Evolutionary conservation across 2,329 filamentous ascomycete genomes (phyloP), one percentile per base, ranked within the genome.

Genomic region (Aspergillus calidoustus): DNA sequence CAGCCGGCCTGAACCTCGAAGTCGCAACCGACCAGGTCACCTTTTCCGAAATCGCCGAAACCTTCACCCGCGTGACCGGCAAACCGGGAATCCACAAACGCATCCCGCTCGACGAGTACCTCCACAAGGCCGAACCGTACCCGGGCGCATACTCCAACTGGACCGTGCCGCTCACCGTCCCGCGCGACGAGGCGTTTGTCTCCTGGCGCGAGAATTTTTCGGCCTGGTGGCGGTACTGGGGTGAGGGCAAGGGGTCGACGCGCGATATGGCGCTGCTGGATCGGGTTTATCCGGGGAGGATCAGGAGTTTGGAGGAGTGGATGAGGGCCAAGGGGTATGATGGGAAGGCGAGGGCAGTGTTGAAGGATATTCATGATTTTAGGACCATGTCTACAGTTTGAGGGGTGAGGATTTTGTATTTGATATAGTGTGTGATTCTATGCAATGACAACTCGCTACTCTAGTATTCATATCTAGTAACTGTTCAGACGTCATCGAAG

Each of bases 1-100:
- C 60, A 1, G 59, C 57, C 4, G 68, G 68, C 3, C 54, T 68
- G 6, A 57, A 66, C 17, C 62, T 69, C 11, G 55, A 66, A 28
- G 63, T 68, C 11, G 52, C 64, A 2, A 59, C 59, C 0, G 66
- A 53, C 2, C 31, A 43, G n/a, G 31, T 53, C 1, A 41, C 8
- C 22, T 53, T 41, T 5, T 34, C 6, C 2, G 50, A 53, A n/a
- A 41, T 53, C n/a, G 50, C 50, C 5, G 1, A 9, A 3, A n/a
- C 34, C 2, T 53, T 53, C 15, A 41, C 31, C 3, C 11, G 22
- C 13, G 22, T 28, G 7, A 53, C 50, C 3, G 50, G 50, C 5
- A 41, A 55, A 4, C 9, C 22, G 3, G 46, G 46, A 3, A 23
- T 48, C n/a, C 22, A 48, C 19, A 48, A 48, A 19, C 46, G 22